Conservation (phyloP, 148 eudicot species). For the Fagopyrum homotropicum region DNA sequence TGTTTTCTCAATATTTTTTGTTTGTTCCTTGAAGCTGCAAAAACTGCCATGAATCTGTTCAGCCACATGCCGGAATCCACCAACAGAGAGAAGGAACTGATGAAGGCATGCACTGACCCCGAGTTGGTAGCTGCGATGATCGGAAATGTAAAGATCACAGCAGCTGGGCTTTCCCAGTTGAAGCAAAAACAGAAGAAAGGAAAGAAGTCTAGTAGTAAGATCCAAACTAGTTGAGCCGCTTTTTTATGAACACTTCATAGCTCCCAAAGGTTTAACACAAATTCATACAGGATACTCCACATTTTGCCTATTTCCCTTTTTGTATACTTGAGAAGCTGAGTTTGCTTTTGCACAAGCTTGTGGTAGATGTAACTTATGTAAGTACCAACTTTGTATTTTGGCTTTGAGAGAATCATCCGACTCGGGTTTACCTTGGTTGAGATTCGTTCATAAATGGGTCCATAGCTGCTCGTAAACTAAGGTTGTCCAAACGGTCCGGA, state of each 20-base stretch:
- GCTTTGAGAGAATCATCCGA: not conserved
- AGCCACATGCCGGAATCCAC: constrained; percentile 72
- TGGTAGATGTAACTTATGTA: not conserved
- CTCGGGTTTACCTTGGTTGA: not conserved
- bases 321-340: not conserved
- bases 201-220: constrained; percentile 53
- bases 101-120: constrained; percentile 98
- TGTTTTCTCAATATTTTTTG: constrained; percentile 10
- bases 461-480: too few species aligned
- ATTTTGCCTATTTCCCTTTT: not conserved
- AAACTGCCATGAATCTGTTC: constrained; percentile 85
- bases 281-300: constrained; percentile 7
- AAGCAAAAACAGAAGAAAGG: constrained; percentile 95
- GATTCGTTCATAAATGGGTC: too few species aligned
- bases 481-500: too few species aligned
- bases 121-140: constrained; percentile 87
- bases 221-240: not conserved
- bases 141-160: constrained; percentile 76
- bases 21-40: constrained; percentile 55
- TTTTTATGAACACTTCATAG: not conserved
- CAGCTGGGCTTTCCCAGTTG: constrained; percentile 82
- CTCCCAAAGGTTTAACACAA: not conserved
- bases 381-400: not conserved
- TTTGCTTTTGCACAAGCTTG: not conserved
- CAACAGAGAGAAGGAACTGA: constrained; percentile 81